These are phyloP conservation scores for Fusarium sp. DNA, from an alignment of 2,329 filamentous ascomycete genomes.

Conservation along the genomic window DNA sequence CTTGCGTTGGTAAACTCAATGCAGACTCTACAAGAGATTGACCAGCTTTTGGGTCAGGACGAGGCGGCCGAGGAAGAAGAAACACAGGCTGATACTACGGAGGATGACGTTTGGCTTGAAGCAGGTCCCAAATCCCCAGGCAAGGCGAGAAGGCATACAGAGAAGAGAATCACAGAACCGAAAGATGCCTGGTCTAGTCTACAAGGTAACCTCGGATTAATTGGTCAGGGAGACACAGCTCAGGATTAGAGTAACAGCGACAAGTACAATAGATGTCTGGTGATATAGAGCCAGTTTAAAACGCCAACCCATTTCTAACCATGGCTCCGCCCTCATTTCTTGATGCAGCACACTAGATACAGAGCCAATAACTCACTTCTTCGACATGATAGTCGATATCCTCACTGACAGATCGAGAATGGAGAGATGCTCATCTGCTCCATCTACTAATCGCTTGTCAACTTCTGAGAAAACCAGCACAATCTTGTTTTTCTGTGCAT, in stretches of 20 bases:
- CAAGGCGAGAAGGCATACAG: slow-evolving; percentile 39
- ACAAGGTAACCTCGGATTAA: slow-evolving; percentile 64
- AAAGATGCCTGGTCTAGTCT: slow-evolving; percentile 61
- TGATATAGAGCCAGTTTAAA: slow-evolving; percentile 35
- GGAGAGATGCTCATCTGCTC: slow-evolving; percentile 92
- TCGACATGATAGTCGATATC: slow-evolving; percentile 76
- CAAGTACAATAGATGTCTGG: slow-evolving; percentile 26
- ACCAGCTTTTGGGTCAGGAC: slow-evolving; percentile 56
- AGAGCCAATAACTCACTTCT: slow-evolving; percentile 43
- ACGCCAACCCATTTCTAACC: slow-evolving; percentile 37
- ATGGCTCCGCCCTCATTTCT: slow-evolving; percentile 36
- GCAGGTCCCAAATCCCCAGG: slow-evolving; percentile 39
- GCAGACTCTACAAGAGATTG: slow-evolving; percentile 58
- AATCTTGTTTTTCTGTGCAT: slow-evolving; percentile 90
- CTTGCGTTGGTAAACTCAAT: slow-evolving; percentile 63
- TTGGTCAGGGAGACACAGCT: slow-evolving; percentile 50
- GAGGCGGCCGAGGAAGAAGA: slow-evolving; percentile 37
- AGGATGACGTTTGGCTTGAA: slow-evolving; percentile 50
- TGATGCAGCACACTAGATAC: slow-evolving; percentile 4
- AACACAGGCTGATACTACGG: slow-evolving; percentile 33
- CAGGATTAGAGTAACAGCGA: slow-evolving; percentile 21
- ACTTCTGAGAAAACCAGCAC: slow-evolving; percentile 90
- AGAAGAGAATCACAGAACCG: slow-evolving; percentile 35
- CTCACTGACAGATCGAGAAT: slow-evolving; percentile 86
- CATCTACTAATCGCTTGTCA: slow-evolving; percentile 94